A percentile compares a stretch with the other conserved stretches of the same genome.
Conservation (phyloP, 2,329 filamentous ascomycete genomes). For the Penicillium sp. region DNA sequence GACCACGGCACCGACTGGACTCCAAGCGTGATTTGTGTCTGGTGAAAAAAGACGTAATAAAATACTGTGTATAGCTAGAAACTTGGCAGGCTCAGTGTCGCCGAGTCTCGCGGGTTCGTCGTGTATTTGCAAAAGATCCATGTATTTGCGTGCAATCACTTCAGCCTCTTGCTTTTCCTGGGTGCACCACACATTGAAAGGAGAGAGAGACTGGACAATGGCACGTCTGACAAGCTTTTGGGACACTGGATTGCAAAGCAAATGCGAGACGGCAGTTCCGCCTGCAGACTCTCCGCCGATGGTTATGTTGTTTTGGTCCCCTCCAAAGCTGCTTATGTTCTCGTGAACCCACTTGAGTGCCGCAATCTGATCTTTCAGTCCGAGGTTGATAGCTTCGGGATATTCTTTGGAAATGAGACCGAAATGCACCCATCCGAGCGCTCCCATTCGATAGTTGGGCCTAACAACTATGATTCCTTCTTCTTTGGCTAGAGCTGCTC, state of each 20-base stretch:
- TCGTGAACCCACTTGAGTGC: constrained; percentile 22
- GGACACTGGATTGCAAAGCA: background rate
- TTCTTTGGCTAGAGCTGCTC: background rate
- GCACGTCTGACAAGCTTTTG: background rate
- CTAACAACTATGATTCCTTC: constrained; percentile 13
- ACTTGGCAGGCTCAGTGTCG: background rate
- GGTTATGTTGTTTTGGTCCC: constrained; percentile 23
- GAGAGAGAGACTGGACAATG: background rate
- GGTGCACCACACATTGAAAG: background rate
- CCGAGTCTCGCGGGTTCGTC: background rate
- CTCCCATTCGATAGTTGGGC: constrained; percentile 24
- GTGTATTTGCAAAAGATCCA: background rate
- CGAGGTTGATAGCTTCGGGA: constrained; percentile 15
- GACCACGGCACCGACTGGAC: background rate
- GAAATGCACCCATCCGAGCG: constrained; percentile 16
- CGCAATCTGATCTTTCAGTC: constrained; percentile 17
- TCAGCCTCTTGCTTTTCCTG: background rate
- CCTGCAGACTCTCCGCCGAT: constrained; percentile 26
- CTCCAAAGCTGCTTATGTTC: constrained; percentile 26
- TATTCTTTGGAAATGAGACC: background rate
- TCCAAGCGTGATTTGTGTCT: background rate
- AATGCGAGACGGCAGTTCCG: constrained; percentile 14
- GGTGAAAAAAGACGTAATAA: background rate
- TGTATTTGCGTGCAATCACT: background rate
- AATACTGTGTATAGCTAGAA: background rate